Base-by-base conservation (phyloP, 345 rosid genomes). In the Sonneratia caseolaris region DNA sequence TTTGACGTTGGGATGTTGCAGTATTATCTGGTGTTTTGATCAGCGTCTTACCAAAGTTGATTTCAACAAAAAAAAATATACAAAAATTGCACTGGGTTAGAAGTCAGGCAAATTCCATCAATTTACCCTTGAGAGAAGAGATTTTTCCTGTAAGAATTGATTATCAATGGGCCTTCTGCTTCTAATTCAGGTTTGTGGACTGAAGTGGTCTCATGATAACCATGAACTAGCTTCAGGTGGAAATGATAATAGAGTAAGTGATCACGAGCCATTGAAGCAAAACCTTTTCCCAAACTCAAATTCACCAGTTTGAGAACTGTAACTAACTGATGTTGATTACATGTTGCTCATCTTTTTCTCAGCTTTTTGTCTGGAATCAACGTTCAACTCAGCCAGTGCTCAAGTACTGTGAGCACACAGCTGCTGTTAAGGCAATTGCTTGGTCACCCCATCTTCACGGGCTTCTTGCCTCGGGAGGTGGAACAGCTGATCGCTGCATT, bases 381-480 rank as follows among this genome's bases (percentile, higher is more conserved):
- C 95, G 88, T 75, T 89, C 99, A 74, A 89, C 88, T 71, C 96
- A 96, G 57, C 98, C 99, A 43, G 84, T 92, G 48, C 76, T 92
- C 73, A 96, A 86, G 83, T 96, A 85, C 83, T 83, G 93, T 75
- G 99, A 89, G 72, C 99, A 96, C 81, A 84, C 95, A 53, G 99
- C 99, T 37, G 99, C 99, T 45, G 99, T 96, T 37, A 96, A 96
- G 85, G 99, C 99, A 73, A 96, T 96, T 80, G 96, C 99, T 1
- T 96, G 99, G 99, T 96, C 99, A 14, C 99, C 99, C 0, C 98
- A 92, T 87, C 89, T 92, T 69, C 87, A 91, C 53, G 99, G 99
- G 69, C 91, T 96, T 77, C 97, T 96, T 76, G 99, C 99, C 64
- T 96, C 98, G 6, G 99, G 99, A 36, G 99, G 99, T 37, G 99